A percentile compares a stretch with the other conserved stretches of the same genome.
phyloP scores from a whole-genome alignment of 2,329 filamentous ascomycete genomes.

The Sporothrix brasiliensis region DNA sequence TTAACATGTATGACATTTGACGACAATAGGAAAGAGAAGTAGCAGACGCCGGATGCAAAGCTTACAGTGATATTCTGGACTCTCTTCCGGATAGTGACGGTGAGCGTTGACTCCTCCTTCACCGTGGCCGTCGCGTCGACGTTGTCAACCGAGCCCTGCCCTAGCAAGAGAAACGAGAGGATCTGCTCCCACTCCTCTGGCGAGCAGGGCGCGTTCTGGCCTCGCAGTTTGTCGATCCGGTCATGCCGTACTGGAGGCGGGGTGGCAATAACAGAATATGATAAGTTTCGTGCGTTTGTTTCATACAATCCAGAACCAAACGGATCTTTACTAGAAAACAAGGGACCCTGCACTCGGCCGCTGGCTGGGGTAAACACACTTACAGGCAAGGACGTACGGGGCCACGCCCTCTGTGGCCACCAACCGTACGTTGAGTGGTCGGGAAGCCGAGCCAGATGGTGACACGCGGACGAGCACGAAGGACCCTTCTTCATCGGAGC shows the following conservation, averaged over 20 bases:
- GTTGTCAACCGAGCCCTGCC: conserved; percentile 52
- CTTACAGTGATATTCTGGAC: conserved; percentile 69
- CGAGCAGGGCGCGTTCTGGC: conserved; percentile 57
- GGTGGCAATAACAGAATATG: neutral
- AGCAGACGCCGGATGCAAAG: conserved; percentile 29
- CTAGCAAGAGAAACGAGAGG: conserved; percentile 60
- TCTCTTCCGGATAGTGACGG: conserved; percentile 66
- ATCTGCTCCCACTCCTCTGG: conserved; percentile 69
- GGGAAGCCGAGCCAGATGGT: conserved; percentile 47
- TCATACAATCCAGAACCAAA: neutral
- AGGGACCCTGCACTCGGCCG: neutral
- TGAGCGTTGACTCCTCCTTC: conserved; percentile 55
- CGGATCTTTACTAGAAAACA: neutral
- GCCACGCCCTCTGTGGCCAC: conserved; percentile 68
- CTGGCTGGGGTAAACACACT: conserved; percentile 40
- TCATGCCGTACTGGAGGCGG: conserved; percentile 57
- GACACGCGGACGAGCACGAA: conserved; percentile 65
- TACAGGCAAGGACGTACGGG: conserved; percentile 61
- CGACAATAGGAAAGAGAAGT: neutral
- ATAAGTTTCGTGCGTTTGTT: conserved; percentile 11
- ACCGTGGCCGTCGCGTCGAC: conserved; percentile 65
- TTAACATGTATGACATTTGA: conserved; percentile 6
- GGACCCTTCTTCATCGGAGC: conserved; percentile 55
- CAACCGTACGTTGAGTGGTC: conserved; percentile 65
- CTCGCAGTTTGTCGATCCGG: conserved; percentile 55